phyloP scores from a whole-genome alignment of 2,329 filamentous ascomycete species.

The Colletotrichum trifolii region DNA sequence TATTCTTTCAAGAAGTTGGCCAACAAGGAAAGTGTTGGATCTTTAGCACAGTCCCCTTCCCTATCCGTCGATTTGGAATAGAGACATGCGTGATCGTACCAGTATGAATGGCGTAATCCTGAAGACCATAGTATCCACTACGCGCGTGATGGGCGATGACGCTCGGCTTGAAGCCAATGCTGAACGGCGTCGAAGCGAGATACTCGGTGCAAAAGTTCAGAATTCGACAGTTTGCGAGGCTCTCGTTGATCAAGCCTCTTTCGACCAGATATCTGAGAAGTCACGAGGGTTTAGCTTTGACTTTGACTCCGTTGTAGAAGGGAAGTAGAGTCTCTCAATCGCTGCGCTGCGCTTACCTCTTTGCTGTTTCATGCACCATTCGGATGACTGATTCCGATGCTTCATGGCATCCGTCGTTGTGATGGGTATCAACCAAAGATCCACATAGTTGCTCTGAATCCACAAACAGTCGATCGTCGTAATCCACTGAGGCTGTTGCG shows the following conservation, averaged over 20 bases:
- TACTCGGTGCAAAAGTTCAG: background rate
- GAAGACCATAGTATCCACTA: background rate
- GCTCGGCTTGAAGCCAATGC: background rate
- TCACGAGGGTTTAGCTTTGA: background rate
- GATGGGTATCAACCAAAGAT: background rate
- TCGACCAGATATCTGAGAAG: slow-evolving; percentile 1
- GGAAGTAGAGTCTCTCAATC: background rate
- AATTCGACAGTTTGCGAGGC: background rate
- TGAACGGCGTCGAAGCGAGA: background rate
- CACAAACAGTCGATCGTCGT: background rate
- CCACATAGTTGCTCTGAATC: background rate
- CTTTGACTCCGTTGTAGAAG: background rate
- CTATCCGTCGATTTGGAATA: background rate
- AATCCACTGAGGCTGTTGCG: background rate
- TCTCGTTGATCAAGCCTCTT: background rate
- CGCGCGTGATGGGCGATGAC: background rate
- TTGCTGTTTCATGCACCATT: slow-evolving; percentile 6
- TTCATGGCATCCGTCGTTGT: background rate
- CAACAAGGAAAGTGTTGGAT: background rate
- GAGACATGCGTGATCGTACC: background rate
- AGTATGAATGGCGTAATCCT: slow-evolving; percentile 3
- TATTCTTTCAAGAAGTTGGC: too few relatives aligned
- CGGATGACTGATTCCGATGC: background rate
- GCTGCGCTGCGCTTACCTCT: background rate
- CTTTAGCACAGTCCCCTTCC: background rate